Evolutionary conservation across 2,329 filamentous ascomycete genomes (phyloP).

Genomic region (Alternaria atra): DNA sequence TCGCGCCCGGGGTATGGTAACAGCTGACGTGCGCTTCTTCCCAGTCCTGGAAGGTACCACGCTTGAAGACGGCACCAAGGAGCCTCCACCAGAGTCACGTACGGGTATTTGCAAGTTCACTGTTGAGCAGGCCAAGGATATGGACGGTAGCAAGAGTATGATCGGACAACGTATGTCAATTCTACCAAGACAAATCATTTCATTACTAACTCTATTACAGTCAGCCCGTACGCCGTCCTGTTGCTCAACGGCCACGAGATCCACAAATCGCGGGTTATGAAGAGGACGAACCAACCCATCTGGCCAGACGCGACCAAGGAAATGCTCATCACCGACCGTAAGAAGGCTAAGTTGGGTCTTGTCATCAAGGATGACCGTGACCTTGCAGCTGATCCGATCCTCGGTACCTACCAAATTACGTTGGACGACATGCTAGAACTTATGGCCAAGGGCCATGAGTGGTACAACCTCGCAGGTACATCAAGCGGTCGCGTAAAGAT

Average conservation of each 20-base stretch:
- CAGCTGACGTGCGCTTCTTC: conserved; percentile 91
- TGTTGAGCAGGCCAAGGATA: conserved; percentile 93
- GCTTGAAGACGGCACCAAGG: conserved; percentile 77
- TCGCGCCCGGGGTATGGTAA: conserved; percentile 80
- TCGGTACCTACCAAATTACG: conserved; percentile 95
- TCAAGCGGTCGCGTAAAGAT: conserved; percentile 89
- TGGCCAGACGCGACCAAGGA: conserved; percentile 95
- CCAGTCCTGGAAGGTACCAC: conserved; percentile 80
- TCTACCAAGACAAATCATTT: not conserved
- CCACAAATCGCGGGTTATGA: conserved; percentile 88
- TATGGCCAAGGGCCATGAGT: conserved; percentile 92
- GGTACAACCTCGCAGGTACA: conserved; percentile 87
- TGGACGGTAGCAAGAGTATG: conserved; percentile 91
- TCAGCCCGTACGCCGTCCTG: conserved; percentile 90
- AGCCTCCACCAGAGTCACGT: conserved; percentile 86
- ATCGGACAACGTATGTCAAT: conserved; percentile 69
- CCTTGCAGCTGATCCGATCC: conserved; percentile 78
- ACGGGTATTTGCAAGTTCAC: conserved; percentile 95
- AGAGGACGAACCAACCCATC: conserved; percentile 96
- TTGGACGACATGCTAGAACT: conserved; percentile 91
- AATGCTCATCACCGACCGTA: conserved; percentile 92
- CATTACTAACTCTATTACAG: not conserved
- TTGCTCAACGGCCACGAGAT: conserved; percentile 93
- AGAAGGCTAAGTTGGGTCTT: conserved; percentile 86
- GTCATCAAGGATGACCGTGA: conserved; percentile 97